Evolutionary conservation across 768 basidiomycete species (phyloP).

Genomic region (Trametes sanguinea): DNA sequence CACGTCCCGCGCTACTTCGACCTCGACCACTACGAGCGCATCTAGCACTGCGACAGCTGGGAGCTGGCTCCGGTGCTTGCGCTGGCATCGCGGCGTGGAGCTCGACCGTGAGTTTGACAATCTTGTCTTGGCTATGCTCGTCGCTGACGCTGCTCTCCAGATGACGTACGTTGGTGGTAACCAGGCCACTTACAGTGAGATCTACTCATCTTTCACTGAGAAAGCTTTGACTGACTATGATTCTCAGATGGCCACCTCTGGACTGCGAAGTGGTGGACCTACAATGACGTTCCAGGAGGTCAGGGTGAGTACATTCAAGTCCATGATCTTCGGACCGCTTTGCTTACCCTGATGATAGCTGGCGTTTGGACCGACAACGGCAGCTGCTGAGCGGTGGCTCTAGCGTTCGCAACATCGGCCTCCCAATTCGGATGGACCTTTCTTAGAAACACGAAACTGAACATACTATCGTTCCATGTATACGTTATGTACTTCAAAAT

Average conservation of each 20-base stretch:
- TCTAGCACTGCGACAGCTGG: constrained; percentile 10
- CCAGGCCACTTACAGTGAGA: constrained; percentile 48
- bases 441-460: too few species aligned
- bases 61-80: constrained; percentile 41
- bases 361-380: constrained; percentile 58
- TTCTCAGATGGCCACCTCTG: constrained; percentile 50
- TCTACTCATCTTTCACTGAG: too few species aligned
- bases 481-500: not conserved
- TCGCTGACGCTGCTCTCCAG: constrained; percentile 27
- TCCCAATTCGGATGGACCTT: not conserved
- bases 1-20: constrained; percentile 20
- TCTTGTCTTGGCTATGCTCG: not conserved
- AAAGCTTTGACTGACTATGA: not conserved
- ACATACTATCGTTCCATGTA: too few species aligned
- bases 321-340: not conserved
- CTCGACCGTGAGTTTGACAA: constrained; percentile 36
- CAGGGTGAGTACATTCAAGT: constrained; percentile 38
- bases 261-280: constrained; percentile 67
- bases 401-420: not conserved
- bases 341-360: constrained; percentile 33
- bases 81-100: constrained; percentile 51
- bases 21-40: constrained; percentile 30
- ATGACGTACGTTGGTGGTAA: constrained; percentile 49
- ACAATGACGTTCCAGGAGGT: constrained; percentile 56
- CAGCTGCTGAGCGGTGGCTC: constrained; percentile 37